phyloP scores from a whole-genome alignment of 225 moss, liverwort and hornwort genomes.

The Bryum argenteum region DNA sequence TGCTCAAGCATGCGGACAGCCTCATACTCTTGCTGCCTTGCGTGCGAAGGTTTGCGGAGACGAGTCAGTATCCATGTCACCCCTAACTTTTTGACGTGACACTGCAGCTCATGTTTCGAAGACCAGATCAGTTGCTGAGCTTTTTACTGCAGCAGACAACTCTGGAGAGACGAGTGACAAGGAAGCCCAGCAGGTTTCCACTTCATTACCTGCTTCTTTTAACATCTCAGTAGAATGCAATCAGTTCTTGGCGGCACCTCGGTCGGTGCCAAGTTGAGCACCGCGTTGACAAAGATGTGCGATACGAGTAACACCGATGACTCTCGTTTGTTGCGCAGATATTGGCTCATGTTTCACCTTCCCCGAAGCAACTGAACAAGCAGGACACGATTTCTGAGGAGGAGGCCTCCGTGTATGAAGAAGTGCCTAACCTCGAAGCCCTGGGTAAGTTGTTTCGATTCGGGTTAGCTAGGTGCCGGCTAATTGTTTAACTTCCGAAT shows the following conservation, averaged over 20 bases:
- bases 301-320: neutral
- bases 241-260: neutral
- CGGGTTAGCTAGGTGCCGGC: too few relatives aligned
- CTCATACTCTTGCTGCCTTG: neutral
- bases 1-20: neutral
- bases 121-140: conserved; percentile 63
- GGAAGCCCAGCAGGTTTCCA: conserved; percentile 62
- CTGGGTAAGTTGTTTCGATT: conserved; percentile 18
- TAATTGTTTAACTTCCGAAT: too few relatives aligned
- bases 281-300: neutral
- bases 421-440: neutral
- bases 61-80: too few relatives aligned
- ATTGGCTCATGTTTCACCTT: conserved; percentile 67
- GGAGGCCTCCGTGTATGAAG: conserved; percentile 7
- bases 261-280: neutral
- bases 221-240: neutral
- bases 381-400: conserved; percentile 23
- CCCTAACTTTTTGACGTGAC: neutral
- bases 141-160: conserved; percentile 50
- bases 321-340: conserved; percentile 27
- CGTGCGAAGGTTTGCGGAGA: too few relatives aligned
- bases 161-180: conserved; percentile 48
- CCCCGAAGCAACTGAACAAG: conserved; percentile 50
- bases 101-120: conserved; percentile 56
- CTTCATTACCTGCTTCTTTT: fast-evolving